Evolutionary conservation across 108 stramenopile genomes (phyloP).

Genomic region (Cyclotella kingstonii): DNA sequence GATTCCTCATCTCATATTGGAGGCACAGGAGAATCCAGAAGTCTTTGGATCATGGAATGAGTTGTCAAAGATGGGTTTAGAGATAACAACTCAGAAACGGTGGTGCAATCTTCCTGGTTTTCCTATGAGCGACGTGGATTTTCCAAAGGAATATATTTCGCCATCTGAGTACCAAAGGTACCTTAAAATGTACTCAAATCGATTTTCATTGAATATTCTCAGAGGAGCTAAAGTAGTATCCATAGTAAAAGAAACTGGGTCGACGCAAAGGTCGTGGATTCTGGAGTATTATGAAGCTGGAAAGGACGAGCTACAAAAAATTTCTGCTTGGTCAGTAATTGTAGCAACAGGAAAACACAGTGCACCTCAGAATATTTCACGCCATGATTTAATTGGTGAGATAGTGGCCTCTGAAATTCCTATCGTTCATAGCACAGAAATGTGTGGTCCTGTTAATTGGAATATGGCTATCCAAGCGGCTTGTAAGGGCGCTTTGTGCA

Average conservation of each 20-base stretch:
- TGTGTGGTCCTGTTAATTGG: conserved; percentile 25
- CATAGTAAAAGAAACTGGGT: conserved; percentile 25
- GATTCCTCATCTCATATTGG: conserved; percentile 39
- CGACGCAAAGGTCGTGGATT: conserved; percentile 31
- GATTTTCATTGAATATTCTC: conserved; percentile 42
- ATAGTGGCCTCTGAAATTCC: conserved; percentile 19
- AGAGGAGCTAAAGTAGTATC: conserved; percentile 42
- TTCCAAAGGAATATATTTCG: conserved; percentile 36
- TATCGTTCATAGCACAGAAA: conserved; percentile 35
- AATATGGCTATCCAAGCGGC: conserved; percentile 30
- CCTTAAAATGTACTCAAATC: conserved; percentile 35
- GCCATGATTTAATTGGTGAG: conserved; percentile 32
- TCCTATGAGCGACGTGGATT: conserved; percentile 33
- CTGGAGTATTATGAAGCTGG: conserved; percentile 17
- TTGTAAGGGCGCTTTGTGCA: conserved; percentile 26
- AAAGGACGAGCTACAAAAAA: not conserved
- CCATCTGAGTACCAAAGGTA: conserved; percentile 47
- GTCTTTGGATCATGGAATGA: conserved; percentile 47
- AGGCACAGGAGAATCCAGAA: conserved; percentile 25
- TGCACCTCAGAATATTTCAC: conserved; percentile 25
- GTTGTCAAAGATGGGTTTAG: conserved; percentile 31
- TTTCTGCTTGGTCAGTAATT: conserved; percentile 39
- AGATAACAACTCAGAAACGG: conserved; percentile 50
- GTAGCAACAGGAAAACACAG: conserved; percentile 56
- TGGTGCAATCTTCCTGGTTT: conserved; percentile 53